Conservation (phyloP, 345 rosid species). For the Cardiospermum halicacabum region DNA sequence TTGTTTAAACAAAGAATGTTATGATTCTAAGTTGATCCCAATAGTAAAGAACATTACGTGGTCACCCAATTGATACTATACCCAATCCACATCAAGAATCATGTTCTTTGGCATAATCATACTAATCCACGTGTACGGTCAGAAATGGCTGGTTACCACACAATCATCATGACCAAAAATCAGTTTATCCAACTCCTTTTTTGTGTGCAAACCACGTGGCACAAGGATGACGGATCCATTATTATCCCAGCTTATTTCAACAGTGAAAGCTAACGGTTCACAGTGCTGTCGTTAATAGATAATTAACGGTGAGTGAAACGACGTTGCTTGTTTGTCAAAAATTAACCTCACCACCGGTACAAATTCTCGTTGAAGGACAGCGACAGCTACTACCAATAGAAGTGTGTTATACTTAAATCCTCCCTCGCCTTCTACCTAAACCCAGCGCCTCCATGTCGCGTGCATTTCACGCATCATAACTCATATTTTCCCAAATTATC, state of each 20-base stretch:
- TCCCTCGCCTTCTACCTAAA: background rate
- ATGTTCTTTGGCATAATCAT: background rate
- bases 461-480: background rate
- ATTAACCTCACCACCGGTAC: background rate
- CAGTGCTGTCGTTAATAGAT: background rate
- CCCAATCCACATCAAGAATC: background rate
- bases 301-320: background rate
- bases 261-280: background rate
- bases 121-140: slow-evolving; percentile 23
- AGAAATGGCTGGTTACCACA: background rate
- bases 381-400: slow-evolving; percentile 18
- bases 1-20: too few species aligned
- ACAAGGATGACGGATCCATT: background rate
- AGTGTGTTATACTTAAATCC: background rate
- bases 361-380: slow-evolving; percentile 26
- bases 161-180: background rate
- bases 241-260: background rate
- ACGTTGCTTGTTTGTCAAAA: background rate
- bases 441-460: slow-evolving; percentile 11
- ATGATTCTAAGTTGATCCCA: background rate
- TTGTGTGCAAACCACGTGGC: slow-evolving; percentile 26
- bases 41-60: background rate
- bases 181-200: slow-evolving; percentile 5
- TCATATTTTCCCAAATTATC: too few species aligned
- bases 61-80: too few species aligned